phyloP scores from a whole-genome alignment of 176 grass and related monocot genomes.

The Juncus effusus region DNA sequence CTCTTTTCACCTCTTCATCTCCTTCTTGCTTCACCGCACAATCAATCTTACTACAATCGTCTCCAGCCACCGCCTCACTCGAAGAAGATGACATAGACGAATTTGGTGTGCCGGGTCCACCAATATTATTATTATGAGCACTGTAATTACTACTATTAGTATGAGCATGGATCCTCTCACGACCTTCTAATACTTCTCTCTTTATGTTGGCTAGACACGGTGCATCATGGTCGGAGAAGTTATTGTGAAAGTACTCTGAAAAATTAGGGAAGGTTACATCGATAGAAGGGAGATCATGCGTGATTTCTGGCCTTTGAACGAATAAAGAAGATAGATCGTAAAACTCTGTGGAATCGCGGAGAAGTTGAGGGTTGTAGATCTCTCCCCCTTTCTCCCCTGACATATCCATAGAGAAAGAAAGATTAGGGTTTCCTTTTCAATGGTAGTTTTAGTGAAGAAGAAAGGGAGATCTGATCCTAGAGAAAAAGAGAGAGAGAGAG shows the following conservation, averaged over 20 bases:
- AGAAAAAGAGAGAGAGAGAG: constrained; percentile 14
- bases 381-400: constrained; percentile 34
- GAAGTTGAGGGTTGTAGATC: constrained; percentile 4
- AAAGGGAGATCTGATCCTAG: constrained; percentile 17
- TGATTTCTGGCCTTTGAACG: constrained; percentile 32
- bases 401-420: constrained; percentile 26
- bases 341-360: constrained; percentile 34
- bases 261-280: constrained; percentile 11
- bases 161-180: neutral
- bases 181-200: neutral
- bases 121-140: constrained; percentile 5
- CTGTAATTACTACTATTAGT: constrained; percentile 1
- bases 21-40: constrained; percentile 45
- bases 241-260: constrained; percentile 15
- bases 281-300: constrained; percentile 20
- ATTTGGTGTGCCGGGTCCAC: constrained; percentile 60
- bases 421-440: constrained; percentile 18
- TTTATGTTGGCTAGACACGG: neutral
- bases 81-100: constrained; percentile 78
- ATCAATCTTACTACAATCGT: constrained; percentile 20
- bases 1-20: constrained; percentile 46
- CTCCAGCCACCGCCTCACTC: constrained; percentile 46
- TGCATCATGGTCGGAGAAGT: constrained; percentile 33
- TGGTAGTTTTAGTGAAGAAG: constrained; percentile 15
- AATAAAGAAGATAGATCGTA: constrained; percentile 69